Conservation (phyloP, 1,284 basidiomycete genomes). For the Cystobasidiaceae sp. region DNA sequence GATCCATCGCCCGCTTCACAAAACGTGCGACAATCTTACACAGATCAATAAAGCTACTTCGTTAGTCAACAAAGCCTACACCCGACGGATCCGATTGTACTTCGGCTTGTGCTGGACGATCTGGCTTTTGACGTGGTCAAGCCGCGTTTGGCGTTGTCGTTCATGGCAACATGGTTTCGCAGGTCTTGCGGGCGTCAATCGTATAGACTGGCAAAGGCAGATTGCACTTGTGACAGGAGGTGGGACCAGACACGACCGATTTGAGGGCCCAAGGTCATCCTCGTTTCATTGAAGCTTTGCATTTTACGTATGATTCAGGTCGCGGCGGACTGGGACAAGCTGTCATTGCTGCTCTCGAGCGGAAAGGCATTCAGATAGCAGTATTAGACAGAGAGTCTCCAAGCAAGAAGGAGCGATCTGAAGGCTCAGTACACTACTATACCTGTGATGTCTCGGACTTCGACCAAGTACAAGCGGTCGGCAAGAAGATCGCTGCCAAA, state of each 20-base stretch:
- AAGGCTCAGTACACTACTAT: conserved; percentile 67
- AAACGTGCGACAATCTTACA: too few relatives aligned
- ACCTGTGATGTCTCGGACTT: conserved; percentile 81
- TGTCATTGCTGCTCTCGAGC: conserved; percentile 73
- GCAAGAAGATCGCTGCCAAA: conserved; percentile 67
- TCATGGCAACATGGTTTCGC: conserved; percentile 11
- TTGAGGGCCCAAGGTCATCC: not conserved
- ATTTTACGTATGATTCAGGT: conserved; percentile 56
- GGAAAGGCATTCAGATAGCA: conserved; percentile 71
- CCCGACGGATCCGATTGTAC: too few relatives aligned
- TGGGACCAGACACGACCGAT: conserved; percentile 45
- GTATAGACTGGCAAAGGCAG: conserved; percentile 45
- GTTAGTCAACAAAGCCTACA: too few relatives aligned
- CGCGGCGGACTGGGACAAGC: conserved; percentile 80
- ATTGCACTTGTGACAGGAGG: conserved; percentile 84
- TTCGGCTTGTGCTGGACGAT: not conserved
- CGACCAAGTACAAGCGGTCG: conserved; percentile 67
- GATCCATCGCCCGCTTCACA: too few relatives aligned
- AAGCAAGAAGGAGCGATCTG: not conserved
- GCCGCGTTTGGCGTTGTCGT: not conserved
- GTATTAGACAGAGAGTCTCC: conserved; percentile 62
- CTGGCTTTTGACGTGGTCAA: not conserved
- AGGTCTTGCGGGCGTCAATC: not conserved
- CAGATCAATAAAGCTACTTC: too few relatives aligned
- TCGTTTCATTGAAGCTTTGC: conserved; percentile 18